These are phyloP conservation scores for Musa troglodytarum DNA, from an alignment of 176 grass and related monocot genomes.

Conservation along the genomic window DNA sequence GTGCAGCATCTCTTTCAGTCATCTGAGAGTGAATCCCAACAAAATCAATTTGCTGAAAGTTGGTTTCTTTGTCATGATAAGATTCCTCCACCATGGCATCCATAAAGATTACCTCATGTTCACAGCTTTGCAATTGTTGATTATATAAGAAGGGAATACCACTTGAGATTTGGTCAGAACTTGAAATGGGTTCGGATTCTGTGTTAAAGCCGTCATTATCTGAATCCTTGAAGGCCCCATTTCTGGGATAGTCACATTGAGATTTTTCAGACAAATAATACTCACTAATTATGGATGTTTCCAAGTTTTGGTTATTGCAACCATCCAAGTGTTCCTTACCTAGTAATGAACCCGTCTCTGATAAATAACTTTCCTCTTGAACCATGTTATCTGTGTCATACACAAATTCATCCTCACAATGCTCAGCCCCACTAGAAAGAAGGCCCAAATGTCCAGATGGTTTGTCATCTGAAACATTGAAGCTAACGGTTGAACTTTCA, in stretches of 20 bases:
- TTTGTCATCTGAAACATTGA: slow-evolving; percentile 20
- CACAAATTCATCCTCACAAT: slow-evolving; percentile 16
- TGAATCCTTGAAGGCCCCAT: slow-evolving; percentile 18
- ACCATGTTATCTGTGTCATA: slow-evolving; percentile 13
- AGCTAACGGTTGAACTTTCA: slow-evolving; percentile 22
- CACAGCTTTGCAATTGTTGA: slow-evolving; percentile 19
- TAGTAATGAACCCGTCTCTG: slow-evolving; percentile 7
- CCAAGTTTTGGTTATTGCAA: slow-evolving; percentile 13
- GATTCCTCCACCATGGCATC: slow-evolving; percentile 18
- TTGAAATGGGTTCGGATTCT: slow-evolving; percentile 9
- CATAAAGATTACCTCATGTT: slow-evolving; percentile 13
- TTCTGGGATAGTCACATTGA: slow-evolving; percentile 18
- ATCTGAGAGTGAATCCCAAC: slow-evolving; percentile 18
- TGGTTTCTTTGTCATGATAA: slow-evolving; percentile 25
- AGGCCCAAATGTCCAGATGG: slow-evolving; percentile 20
- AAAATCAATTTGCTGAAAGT: slow-evolving; percentile 22
- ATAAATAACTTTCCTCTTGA: slow-evolving; percentile 17
- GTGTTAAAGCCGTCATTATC: slow-evolving; percentile 14
- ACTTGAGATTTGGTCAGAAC: slow-evolving; percentile 25
- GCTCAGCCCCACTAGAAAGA: slow-evolving; percentile 16
- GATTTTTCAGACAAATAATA: slow-evolving; percentile 20
- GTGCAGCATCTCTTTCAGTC: slow-evolving; percentile 1
- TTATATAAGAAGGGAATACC: slow-evolving; percentile 20
- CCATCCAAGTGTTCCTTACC: slow-evolving; percentile 17
- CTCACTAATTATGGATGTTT: slow-evolving; percentile 22